Conservation (phyloP, 148 eudicot species). For the Pharnaceum exiguum region DNA sequence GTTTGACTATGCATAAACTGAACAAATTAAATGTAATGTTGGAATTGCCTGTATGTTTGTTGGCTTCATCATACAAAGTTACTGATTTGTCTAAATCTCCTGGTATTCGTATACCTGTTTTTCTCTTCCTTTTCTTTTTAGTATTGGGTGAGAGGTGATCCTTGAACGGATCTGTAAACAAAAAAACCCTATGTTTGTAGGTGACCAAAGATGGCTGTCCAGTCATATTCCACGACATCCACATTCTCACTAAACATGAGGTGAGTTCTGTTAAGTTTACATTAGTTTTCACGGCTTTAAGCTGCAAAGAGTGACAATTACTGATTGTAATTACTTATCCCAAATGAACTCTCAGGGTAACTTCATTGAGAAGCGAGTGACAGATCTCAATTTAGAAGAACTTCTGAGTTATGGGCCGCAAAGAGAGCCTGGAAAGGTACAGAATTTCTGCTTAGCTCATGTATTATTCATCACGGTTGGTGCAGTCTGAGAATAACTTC, state of each 20-base stretch:
- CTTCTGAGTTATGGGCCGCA: slow-evolving; percentile 45
- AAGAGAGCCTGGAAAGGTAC: slow-evolving; percentile 30
- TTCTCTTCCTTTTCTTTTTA: neutral
- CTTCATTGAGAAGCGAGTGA: slow-evolving; percentile 37
- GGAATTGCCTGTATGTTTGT: neutral
- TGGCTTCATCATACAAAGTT: neutral
- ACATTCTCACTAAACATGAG: slow-evolving; percentile 10
- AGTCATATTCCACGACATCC: slow-evolving; percentile 40
- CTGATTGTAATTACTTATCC: neutral
- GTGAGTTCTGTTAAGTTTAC: too few relatives aligned
- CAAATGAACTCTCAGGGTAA: slow-evolving; percentile 23
- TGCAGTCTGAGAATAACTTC: neutral
- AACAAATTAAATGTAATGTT: too few relatives aligned
- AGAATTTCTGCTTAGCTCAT: neutral
- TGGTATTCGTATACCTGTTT: neutral
- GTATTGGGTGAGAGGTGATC: slow-evolving; percentile 21
- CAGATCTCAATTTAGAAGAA: slow-evolving; percentile 32
- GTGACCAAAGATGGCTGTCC: slow-evolving; percentile 45
- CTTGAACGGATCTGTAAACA: slow-evolving; percentile 23
- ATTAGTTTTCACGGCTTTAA: too few relatives aligned
- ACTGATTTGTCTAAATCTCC: slow-evolving; percentile 14
- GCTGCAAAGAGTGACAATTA: neutral
- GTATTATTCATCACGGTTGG: neutral
- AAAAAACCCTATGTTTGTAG: slow-evolving; percentile 31
- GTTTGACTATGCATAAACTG: too few relatives aligned